These are phyloP conservation scores for Theobroma cacao DNA, from an alignment of 345 rosid species.

Conservation along the genomic window DNA sequence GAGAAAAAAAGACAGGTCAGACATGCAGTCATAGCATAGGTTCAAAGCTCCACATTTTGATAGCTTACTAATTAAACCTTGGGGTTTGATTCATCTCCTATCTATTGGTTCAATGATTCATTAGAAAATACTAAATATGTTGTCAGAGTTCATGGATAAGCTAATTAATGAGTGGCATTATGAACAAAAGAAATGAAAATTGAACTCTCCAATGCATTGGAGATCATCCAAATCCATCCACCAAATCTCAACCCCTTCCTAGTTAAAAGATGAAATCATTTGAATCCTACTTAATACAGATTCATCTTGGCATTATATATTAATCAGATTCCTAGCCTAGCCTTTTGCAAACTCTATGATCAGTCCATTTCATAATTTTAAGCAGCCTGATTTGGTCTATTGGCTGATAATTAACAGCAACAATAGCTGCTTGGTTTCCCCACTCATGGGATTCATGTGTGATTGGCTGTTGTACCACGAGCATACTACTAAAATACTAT, in stretches of 20 bases:
- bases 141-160: background rate
- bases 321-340: too few relatives aligned
- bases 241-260: too few relatives aligned
- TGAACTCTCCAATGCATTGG: too few relatives aligned
- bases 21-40: background rate
- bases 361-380: too few relatives aligned
- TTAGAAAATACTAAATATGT: background rate
- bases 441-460: background rate
- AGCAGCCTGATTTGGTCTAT: too few relatives aligned
- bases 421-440: background rate
- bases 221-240: too few relatives aligned
- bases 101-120: background rate
- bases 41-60: background rate
- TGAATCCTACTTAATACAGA: too few relatives aligned
- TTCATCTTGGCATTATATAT: too few relatives aligned
- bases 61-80: background rate
- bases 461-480: background rate
- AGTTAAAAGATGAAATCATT: too few relatives aligned
- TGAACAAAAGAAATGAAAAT: too few relatives aligned
- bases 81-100: background rate
- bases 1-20: background rate
- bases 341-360: too few relatives aligned
- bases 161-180: too few relatives aligned
- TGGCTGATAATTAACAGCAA: background rate
- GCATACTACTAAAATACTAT: background rate